These are phyloP conservation scores for Podospora didyma DNA, from an alignment of 495 filamentous ascomycete genomes.

Conservation along the genomic window DNA sequence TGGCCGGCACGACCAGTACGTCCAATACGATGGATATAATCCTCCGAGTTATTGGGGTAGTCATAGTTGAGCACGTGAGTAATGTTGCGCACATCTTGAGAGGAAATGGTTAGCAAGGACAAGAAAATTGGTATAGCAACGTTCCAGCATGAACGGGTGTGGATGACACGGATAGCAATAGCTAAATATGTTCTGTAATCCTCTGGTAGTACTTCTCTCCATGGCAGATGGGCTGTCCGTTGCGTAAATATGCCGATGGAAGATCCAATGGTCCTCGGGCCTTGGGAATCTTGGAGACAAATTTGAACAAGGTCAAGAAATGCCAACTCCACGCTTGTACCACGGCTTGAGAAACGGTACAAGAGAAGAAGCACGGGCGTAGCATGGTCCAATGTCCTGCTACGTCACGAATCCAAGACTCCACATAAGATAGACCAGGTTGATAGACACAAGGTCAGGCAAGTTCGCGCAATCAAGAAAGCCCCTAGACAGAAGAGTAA, in stretches of 20 bases:
- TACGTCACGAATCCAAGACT: slow-evolving; percentile 82
- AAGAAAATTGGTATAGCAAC: slow-evolving; percentile 50
- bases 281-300: slow-evolving; percentile 52
- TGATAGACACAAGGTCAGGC: slow-evolving; percentile 83
- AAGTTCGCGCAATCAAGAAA: slow-evolving; percentile 74
- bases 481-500: slow-evolving; percentile 82
- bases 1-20: slow-evolving; percentile 94
- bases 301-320: slow-evolving; percentile 62
- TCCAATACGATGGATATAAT: slow-evolving; percentile 98
- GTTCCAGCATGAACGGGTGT: slow-evolving; percentile 49
- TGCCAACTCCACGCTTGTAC: slow-evolving; percentile 73
- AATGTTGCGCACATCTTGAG: slow-evolving; percentile 99
- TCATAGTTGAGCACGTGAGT: slow-evolving; percentile 99
- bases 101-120: slow-evolving; percentile 71
- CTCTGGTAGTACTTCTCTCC: slow-evolving; percentile 58
- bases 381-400: slow-evolving; percentile 56
- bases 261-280: slow-evolving; percentile 58
- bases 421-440: slow-evolving; percentile 70
- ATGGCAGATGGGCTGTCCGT: slow-evolving; percentile 52
- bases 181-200: slow-evolving; percentile 64
- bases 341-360: slow-evolving; percentile 50
- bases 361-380: slow-evolving; percentile 69
- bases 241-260: slow-evolving; percentile 52
- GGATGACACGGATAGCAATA: slow-evolving; percentile 28
- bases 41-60: slow-evolving; percentile 99